Evolutionary conservation across 2,329 filamentous ascomycete species (phyloP).

Genomic region (Ceratocystis lukuohia): DNA sequence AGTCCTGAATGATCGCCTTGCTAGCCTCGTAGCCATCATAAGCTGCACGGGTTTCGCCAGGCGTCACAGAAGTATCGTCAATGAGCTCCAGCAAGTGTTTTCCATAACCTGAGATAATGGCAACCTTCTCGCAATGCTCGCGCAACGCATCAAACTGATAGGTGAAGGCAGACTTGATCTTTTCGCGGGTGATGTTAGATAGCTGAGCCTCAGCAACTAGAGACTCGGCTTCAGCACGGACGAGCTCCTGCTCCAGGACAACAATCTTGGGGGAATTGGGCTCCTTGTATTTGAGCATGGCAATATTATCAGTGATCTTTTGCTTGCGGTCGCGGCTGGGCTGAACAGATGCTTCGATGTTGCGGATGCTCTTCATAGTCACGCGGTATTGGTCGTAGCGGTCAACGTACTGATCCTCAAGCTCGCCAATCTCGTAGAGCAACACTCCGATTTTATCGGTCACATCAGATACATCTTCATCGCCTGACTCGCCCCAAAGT

Average conservation of each 20-base stretch:
- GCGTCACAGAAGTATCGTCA: constrained; percentile 92
- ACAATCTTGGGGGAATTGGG: constrained; percentile 96
- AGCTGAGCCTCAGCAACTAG: constrained; percentile 95
- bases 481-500: constrained; percentile 87
- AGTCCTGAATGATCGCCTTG: constrained; percentile 98
- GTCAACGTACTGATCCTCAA: constrained; percentile 96
- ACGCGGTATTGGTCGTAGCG: constrained; percentile 98
- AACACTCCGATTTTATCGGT: constrained; percentile 97
- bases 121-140: constrained; percentile 95
- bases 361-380: constrained; percentile 97
- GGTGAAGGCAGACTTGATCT: constrained; percentile 94
- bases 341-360: constrained; percentile 97
- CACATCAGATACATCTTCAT: constrained; percentile 96
- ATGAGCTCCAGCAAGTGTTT: constrained; percentile 97
- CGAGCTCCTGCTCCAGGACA: constrained; percentile 94
- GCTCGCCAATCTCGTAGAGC: constrained; percentile 95
- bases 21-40: constrained; percentile 98
- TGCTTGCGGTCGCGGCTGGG: constrained; percentile 98
- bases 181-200: constrained; percentile 98
- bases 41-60: constrained; percentile 85
- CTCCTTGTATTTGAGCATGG: constrained; percentile 98
- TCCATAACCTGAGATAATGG: constrained; percentile 92
- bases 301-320: constrained; percentile 98
- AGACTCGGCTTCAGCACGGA: constrained; percentile 96
- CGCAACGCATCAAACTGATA: constrained; percentile 97